Evolutionary conservation across 73 alveolate genomes (phyloP).

Genomic region (Blepharisma stoltei): DNA sequence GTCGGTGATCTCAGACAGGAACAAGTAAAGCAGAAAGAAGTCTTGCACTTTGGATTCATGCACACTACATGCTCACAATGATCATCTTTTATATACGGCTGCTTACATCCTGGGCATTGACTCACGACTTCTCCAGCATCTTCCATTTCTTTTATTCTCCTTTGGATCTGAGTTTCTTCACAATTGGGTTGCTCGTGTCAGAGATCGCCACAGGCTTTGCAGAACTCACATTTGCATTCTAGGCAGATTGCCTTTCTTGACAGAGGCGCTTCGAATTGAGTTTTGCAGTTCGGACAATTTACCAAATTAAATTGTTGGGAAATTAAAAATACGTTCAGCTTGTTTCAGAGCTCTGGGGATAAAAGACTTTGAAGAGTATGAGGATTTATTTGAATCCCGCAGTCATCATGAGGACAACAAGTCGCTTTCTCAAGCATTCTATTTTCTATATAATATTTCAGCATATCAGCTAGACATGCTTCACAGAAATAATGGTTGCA

Average conservation of each 20-base stretch:
- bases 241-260: not conserved
- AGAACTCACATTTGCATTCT: not conserved
- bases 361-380: too few relatives aligned
- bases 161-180: not conserved
- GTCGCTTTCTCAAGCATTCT: too few relatives aligned
- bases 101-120: not conserved
- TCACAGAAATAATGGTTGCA: too few relatives aligned
- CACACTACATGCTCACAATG: conserved; percentile 43
- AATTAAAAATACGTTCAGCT: too few relatives aligned
- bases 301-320: not conserved
- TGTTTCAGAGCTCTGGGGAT: too few relatives aligned
- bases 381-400: too few relatives aligned
- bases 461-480: too few relatives aligned
- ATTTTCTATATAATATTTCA: too few relatives aligned
- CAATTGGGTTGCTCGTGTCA: not conserved
- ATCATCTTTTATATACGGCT: conserved; percentile 36
- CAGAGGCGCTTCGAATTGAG: not conserved
- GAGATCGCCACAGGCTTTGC: not conserved
- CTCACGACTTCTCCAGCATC: not conserved
- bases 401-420: too few relatives aligned
- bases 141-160: not conserved
- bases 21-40: conserved; percentile 44
- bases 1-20: conserved; percentile 43
- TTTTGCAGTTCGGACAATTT: not conserved
- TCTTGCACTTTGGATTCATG: conserved; percentile 20